Conservation (phyloP, 441 rosid species). For the Pelargonium myrrhifolium region DNA sequence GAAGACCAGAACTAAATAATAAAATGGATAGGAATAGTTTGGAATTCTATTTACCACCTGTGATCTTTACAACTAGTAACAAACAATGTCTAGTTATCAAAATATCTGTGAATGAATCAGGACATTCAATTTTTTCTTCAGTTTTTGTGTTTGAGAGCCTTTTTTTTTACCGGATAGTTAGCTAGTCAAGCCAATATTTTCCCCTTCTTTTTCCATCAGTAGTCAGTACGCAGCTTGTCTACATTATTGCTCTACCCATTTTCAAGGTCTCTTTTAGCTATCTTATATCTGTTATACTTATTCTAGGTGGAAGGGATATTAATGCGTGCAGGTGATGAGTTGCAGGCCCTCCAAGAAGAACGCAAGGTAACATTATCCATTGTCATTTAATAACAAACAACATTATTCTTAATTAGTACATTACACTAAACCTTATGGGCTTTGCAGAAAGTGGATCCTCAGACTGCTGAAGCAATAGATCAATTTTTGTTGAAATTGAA, state of each 20-base stretch:
- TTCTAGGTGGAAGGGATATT: constrained; percentile 78
- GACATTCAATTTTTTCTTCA: too few relatives aligned
- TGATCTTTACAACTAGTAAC: too few relatives aligned
- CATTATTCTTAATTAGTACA: constrained; percentile 3
- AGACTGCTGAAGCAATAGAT: constrained; percentile 88
- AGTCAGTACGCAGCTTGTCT: neutral
- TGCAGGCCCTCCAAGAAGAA: constrained; percentile 84
- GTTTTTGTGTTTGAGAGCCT: too few relatives aligned
- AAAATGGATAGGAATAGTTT: too few relatives aligned
- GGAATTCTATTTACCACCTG: too few relatives aligned
- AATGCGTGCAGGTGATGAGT: constrained; percentile 70
- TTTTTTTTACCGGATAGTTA: neutral
- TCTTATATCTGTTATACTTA: constrained; percentile 11
- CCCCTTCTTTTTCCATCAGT: neutral
- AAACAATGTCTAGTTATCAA: too few relatives aligned
- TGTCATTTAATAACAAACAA: constrained; percentile 11
- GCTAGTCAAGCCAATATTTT: neutral
- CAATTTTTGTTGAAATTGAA: constrained; percentile 66
- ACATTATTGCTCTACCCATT: neutral
- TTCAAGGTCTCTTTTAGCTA: neutral
- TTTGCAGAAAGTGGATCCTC: constrained; percentile 73
- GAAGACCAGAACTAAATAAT: too few relatives aligned
- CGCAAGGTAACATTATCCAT: constrained; percentile 46
- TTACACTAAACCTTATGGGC: constrained; percentile 12
- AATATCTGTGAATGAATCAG: too few relatives aligned